Evolutionary conservation across 257 asterid species (phyloP), one percentile per base, ranked within the genome.

Genomic region (Misopates orontium): DNA sequence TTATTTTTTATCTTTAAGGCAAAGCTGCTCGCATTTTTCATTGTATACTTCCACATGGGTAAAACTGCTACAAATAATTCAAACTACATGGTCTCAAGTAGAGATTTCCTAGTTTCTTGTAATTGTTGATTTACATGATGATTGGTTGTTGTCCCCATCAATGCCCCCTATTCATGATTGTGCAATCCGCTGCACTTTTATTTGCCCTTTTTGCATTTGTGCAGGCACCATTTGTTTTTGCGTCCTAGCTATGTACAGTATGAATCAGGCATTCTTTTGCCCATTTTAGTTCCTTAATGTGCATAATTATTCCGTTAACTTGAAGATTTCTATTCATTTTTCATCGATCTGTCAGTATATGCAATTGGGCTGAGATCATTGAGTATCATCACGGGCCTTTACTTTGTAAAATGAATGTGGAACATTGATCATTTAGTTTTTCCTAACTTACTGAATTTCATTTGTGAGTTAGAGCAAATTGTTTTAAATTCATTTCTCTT

Each of bases 11-110:
- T 44, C 56, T 39, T 15, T 10, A 25, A 41, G 16, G 13, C 42
- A 68, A 50, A 48, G 31, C 39, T 28, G 21, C 39, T 42, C 18
- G 51, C 16, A n/a, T 2, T 25, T 23, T 44, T 21, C 60, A 40
- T 7, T 42, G n/a, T 42, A 42, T 11, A 42, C 11, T 42, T 42
- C 36, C 36, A 28, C 36, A 28, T 28, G 36, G 36, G 36, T 28
- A 28, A 6, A n/a, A n/a, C n/a, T n/a, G n/a, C n/a, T 28, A 28
- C 36, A 28, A 28, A 28, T 2, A 28, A 28, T 68, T 62, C 24
- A 45, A n/a, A 17, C 18, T 14, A 17, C 44, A 65, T 51, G 42
- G 39, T 59, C 51, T 64, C 16, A 41, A 56, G 62, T 48, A 41
- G 56, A 18, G 14, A 24, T 16, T 20, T 53, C 39, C 28, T 57